phyloP scores from a whole-genome alignment of 805 yeast genomes.

The Sugiyamaella valdiviana region DNA sequence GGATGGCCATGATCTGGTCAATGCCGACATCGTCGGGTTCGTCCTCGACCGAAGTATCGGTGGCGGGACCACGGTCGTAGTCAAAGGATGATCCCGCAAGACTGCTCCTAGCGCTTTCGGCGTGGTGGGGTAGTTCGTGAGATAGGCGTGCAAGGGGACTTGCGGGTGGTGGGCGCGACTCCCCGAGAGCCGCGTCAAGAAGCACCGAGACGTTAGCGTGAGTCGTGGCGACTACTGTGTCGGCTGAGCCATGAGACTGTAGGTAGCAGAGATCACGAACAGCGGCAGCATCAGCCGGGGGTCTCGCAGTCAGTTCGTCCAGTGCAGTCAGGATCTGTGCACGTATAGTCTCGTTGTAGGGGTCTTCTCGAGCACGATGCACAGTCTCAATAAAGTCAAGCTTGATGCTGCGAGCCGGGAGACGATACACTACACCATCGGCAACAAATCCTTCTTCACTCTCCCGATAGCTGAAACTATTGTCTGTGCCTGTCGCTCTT shows the following conservation, averaged over 20 bases:
- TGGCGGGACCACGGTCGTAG: conserved; percentile 7
- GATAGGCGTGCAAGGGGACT: not conserved
- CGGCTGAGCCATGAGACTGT: conserved; percentile 30
- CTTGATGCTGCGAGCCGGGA: conserved; percentile 63
- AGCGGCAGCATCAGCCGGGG: conserved; percentile 27
- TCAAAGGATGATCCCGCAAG: conserved; percentile 5
- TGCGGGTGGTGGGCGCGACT: conserved; percentile 23
- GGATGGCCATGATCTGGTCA: conserved; percentile 48
- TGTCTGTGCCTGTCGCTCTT: conserved; percentile 13
- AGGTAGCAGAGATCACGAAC: conserved; percentile 34
- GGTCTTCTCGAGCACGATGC: conserved; percentile 31
- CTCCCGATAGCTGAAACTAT: conserved; percentile 6
- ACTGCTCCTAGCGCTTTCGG: not conserved
- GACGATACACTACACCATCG: conserved; percentile 48
- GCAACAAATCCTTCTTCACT: conserved; percentile 18
- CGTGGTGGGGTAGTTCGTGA: not conserved
- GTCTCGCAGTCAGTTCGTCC: conserved; percentile 27
- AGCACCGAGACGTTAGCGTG: conserved; percentile 23
- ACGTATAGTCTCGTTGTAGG: conserved; percentile 28
- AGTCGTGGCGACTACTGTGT: conserved; percentile 30
- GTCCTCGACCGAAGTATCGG: conserved; percentile 18
- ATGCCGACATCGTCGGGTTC: conserved; percentile 38
- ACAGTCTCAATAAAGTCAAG: conserved; percentile 61
- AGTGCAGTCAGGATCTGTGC: conserved; percentile 35
- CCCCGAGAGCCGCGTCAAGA: conserved; percentile 34